A percentile compares a stretch with the other conserved stretches of the same genome.
These are phyloP conservation scores for Vitis hybrid DNA, from an alignment of 177 flowering plant genomes.

Conservation along the genomic window DNA sequence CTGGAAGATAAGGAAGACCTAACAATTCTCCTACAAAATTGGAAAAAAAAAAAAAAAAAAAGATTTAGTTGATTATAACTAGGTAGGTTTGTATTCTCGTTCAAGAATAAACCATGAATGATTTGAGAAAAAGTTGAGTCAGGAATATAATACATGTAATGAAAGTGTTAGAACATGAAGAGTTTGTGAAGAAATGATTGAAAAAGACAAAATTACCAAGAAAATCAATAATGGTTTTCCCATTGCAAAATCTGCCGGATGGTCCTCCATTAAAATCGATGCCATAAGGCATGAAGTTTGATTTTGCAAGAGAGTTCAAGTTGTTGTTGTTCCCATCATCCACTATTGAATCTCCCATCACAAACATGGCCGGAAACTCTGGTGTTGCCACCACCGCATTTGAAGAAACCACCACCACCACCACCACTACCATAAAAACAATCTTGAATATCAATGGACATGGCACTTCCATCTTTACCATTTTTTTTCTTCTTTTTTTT, in stretches of 20 bases:
- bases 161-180: too few relatives aligned
- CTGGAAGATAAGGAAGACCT: constrained; percentile 34
- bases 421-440: neutral
- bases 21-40: constrained; percentile 30
- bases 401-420: neutral
- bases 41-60: too few relatives aligned
- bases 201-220: constrained; percentile 21
- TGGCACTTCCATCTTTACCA: too few relatives aligned
- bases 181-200: neutral
- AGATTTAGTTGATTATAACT: too few relatives aligned
- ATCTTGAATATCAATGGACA: neutral
- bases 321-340: constrained; percentile 47
- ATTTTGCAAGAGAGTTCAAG: constrained; percentile 37
- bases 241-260: constrained; percentile 47
- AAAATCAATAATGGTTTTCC: constrained; percentile 40
- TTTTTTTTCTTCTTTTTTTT: too few relatives aligned
- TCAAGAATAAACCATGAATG: too few relatives aligned
- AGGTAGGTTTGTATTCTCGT: too few relatives aligned
- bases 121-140: too few relatives aligned
- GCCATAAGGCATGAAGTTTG: constrained; percentile 48
- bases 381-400: neutral
- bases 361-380: constrained; percentile 35
- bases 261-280: constrained; percentile 41
- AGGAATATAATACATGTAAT: too few relatives aligned
- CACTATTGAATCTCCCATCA: constrained; percentile 46